These are phyloP conservation scores for Ulota crispa DNA, from an alignment of 225 moss, liverwort and hornwort genomes.

Conservation along the genomic window DNA sequence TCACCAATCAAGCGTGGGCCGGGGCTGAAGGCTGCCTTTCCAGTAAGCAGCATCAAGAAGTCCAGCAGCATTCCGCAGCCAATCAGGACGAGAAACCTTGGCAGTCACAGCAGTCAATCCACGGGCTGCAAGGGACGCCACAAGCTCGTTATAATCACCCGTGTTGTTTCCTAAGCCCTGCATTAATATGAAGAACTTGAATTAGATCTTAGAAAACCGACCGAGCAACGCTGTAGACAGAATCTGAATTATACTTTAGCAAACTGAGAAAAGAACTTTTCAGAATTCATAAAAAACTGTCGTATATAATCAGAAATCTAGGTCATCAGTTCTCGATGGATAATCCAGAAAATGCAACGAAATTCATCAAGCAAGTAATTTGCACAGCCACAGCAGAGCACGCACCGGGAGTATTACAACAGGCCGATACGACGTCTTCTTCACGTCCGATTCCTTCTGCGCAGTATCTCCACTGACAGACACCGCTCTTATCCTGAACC, in stretches of 20 bases:
- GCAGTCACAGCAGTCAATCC: constrained; percentile 68
- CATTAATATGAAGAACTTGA: constrained; percentile 4
- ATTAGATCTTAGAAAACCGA: not conserved
- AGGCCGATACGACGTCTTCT: constrained; percentile 59
- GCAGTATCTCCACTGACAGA: constrained; percentile 42
- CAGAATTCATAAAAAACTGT: not conserved
- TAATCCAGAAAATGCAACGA: not conserved
- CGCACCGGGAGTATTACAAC: constrained; percentile 82
- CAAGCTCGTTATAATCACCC: constrained; percentile 79
- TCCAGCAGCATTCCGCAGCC: constrained; percentile 95
- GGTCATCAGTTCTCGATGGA: not conserved
- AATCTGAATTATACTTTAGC: not conserved
- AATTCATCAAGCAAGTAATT: not conserved
- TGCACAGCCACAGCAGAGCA: constrained; percentile 12
- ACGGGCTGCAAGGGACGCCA: constrained; percentile 69
- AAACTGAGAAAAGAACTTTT: not conserved
- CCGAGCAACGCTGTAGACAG: not conserved
- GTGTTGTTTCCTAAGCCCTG: constrained; percentile 98
- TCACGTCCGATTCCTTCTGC: constrained; percentile 35
- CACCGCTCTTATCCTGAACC: constrained; percentile 34
- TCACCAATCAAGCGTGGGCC: constrained; percentile 93
- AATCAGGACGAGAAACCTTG: constrained; percentile 84
- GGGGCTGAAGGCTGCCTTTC: constrained; percentile 84
- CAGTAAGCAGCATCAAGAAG: constrained; percentile 84
- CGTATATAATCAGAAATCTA: not conserved